These are phyloP conservation scores for Tetrastigma voinierianum DNA, from an alignment of 164 flowering plant species.

Conservation along the genomic window DNA sequence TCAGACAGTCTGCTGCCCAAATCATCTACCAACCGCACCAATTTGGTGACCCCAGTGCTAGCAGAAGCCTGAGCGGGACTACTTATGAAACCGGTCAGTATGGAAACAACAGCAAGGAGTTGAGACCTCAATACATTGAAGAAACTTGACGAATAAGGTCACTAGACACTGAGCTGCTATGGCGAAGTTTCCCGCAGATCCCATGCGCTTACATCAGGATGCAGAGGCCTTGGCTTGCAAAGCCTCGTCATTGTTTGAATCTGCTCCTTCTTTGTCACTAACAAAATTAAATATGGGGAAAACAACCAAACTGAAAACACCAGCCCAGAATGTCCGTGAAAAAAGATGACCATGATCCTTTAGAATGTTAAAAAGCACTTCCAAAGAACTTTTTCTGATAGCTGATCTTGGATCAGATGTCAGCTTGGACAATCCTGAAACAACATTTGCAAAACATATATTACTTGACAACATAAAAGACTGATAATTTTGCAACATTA, in stretches of 20 bases:
- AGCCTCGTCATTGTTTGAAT: conserved; percentile 24
- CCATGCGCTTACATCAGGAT: conserved; percentile 52
- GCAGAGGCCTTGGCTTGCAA: conserved; percentile 30
- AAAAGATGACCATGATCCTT: conserved; percentile 97
- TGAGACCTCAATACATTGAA: conserved; percentile 64
- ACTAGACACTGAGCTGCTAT: conserved; percentile 76
- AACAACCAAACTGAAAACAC: conserved; percentile 58
- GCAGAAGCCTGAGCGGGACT: conserved; percentile 69
- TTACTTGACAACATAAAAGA: conserved; percentile 4
- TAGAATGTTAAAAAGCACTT: conserved; percentile 92
- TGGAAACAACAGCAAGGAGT: conserved; percentile 55
- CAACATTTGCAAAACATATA: conserved; percentile 5
- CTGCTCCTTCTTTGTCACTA: conserved; percentile 28
- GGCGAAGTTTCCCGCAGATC: conserved; percentile 76
- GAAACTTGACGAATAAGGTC: conserved; percentile 68
- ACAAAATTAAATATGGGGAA: conserved; percentile 60
- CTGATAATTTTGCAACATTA: neutral
- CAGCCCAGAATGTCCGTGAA: conserved; percentile 72
- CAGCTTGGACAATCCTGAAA: conserved; percentile 86
- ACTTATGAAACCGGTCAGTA: conserved; percentile 56
- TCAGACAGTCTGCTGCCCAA: conserved; percentile 61
- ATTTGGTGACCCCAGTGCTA: conserved; percentile 72
- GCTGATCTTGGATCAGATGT: conserved; percentile 89
- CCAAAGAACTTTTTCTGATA: conserved; percentile 86
- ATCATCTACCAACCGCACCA: conserved; percentile 61